Percentiles rank a stretch among this genome's conserved stretches.
These are phyloP conservation scores for Rubroboletus pulcherrimus DNA, from an alignment of 768 basidiomycete species.

Conservation along the genomic window DNA sequence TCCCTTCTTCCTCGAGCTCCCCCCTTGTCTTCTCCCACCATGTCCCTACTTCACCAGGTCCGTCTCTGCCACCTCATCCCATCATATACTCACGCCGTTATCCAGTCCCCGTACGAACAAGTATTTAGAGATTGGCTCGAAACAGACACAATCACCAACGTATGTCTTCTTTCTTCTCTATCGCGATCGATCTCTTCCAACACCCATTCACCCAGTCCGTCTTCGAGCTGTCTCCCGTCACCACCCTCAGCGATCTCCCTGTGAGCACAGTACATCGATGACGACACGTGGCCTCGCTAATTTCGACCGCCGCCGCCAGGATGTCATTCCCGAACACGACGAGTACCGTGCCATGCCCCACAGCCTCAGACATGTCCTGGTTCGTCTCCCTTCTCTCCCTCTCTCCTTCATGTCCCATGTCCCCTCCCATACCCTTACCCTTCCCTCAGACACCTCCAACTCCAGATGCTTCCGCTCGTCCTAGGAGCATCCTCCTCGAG, in stretches of 20 bases:
- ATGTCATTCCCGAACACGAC: slow-evolving; percentile 28
- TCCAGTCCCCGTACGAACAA: slow-evolving; percentile 5
- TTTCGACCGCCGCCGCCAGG: slow-evolving; percentile 21
- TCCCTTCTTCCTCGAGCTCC: background rate
- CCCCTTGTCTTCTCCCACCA: slow-evolving; percentile 4
- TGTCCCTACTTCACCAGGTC: background rate
- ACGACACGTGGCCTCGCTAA: slow-evolving; percentile 19
- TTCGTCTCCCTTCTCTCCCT: slow-evolving; percentile 12
- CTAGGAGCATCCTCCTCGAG: slow-evolving; percentile 30
- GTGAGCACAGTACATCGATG: slow-evolving; percentile 25
- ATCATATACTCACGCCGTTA: background rate
- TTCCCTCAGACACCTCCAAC: slow-evolving; percentile 23
- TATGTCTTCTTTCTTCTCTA: slow-evolving; percentile 4
- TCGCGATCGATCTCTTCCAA: background rate
- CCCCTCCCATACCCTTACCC: slow-evolving; percentile 1
- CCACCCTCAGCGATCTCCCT: slow-evolving; percentile 23
- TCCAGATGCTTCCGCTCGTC: slow-evolving; percentile 12
- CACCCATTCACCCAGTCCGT: slow-evolving; percentile 12
- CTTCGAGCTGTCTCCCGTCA: slow-evolving; percentile 22
- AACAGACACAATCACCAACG: slow-evolving; percentile 28
- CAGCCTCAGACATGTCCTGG: slow-evolving; percentile 29
- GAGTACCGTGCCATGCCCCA: slow-evolving; percentile 28
- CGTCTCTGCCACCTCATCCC: background rate
- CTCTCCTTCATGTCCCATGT: background rate
- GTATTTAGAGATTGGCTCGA: slow-evolving; percentile 12